These are phyloP conservation scores for Pulchroboletus neoregius DNA, from an alignment of 1,284 basidiomycete genomes.

Conservation along the genomic window DNA sequence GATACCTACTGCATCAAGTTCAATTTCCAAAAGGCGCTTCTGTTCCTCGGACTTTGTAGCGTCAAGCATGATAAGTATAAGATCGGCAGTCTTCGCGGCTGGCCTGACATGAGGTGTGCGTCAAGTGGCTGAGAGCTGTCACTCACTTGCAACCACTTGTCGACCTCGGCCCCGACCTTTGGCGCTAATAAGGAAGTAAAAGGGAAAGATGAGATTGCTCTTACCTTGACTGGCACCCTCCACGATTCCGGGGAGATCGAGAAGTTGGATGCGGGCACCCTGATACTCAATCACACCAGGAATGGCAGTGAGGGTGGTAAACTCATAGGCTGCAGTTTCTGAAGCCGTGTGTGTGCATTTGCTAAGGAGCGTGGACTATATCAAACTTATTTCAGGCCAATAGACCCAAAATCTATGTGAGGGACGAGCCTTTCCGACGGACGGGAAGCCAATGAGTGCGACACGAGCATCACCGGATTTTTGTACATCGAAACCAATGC, in stretches of 20 bases:
- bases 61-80: constrained; percentile 94
- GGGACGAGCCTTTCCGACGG: constrained; percentile 76
- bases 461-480: constrained; percentile 94
- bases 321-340: constrained; percentile 91
- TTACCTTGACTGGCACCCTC: constrained; percentile 88
- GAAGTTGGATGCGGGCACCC: constrained; percentile 88
- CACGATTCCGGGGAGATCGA: constrained; percentile 97
- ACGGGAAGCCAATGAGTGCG: constrained; percentile 91
- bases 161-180: constrained; percentile 86
- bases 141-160: constrained; percentile 85
- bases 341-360: constrained; percentile 91
- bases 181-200: constrained; percentile 1
- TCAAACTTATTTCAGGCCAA: constrained; percentile 10
- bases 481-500: constrained; percentile 90
- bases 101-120: constrained; percentile 6
- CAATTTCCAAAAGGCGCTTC: constrained; percentile 81
- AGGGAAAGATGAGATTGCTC: background rate
- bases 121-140: background rate
- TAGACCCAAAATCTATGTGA: background rate
- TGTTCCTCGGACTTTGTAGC: constrained; percentile 97
- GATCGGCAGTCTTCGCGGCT: constrained; percentile 93
- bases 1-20: constrained; percentile 96
- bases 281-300: constrained; percentile 93
- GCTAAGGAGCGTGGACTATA: constrained; percentile 85
- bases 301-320: constrained; percentile 92